A percentile compares a stretch with the other conserved stretches of the same genome.
Evolutionary conservation across 1,284 basidiomycete genomes (phyloP).

Genomic region (Ustilago bromivora): DNA sequence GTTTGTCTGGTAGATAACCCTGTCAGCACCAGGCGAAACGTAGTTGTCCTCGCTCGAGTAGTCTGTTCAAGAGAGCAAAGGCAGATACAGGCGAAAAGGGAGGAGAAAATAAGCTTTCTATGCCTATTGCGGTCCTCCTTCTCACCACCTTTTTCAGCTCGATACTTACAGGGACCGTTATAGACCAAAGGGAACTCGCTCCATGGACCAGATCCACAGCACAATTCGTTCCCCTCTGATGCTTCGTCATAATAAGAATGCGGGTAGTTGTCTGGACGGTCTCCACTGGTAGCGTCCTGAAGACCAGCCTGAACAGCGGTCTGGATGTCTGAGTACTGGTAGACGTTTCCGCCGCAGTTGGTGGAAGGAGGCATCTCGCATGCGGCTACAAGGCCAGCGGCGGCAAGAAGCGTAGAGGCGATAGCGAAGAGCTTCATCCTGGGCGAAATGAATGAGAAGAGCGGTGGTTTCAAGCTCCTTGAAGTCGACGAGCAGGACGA

Average conservation of each 20-base stretch:
- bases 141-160: background rate
- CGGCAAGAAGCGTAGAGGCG: slow-evolving; percentile 16
- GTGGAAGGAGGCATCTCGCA: slow-evolving; percentile 13
- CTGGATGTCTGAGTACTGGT: slow-evolving; percentile 29
- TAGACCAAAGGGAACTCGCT: background rate
- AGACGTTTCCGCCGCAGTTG: slow-evolving; percentile 38
- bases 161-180: slow-evolving; percentile 14
- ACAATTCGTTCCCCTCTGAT: slow-evolving; percentile 19
- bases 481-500: no score
- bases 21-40: slow-evolving; percentile 45
- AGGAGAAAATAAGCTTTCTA: no score
- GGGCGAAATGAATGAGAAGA: background rate
- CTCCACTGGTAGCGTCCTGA: slow-evolving; percentile 8
- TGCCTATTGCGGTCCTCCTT: no score
- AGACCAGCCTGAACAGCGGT: slow-evolving; percentile 27
- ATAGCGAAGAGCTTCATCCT: slow-evolving; percentile 40
- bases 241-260: slow-evolving; percentile 35
- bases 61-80: background rate
- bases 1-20: slow-evolving; percentile 33
- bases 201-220: slow-evolving; percentile 15
- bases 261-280: slow-evolving; percentile 25
- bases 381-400: slow-evolving; percentile 17
- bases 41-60: slow-evolving; percentile 22
- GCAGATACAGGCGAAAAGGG: no score
- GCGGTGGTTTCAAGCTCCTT: background rate